Evolutionary conservation across 441 rosid species (phyloP), one percentile per base, ranked within the genome.

Genomic region (Erodium texanum): DNA sequence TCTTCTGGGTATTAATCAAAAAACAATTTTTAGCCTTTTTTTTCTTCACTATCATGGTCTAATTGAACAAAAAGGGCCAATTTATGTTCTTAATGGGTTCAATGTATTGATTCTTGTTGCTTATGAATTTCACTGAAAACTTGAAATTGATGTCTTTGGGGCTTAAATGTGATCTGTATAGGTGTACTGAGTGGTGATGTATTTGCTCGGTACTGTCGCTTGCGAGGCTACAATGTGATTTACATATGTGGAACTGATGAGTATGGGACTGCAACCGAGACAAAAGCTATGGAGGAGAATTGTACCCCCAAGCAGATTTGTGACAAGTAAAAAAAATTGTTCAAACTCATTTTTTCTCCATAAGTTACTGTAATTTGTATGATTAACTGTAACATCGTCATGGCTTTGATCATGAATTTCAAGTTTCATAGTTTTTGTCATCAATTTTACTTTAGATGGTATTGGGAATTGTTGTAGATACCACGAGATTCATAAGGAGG

Each of bases 241-340:
- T 93, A 91, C 64, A 82, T 93, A 0, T 93, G 99, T 14, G 99
- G 97, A 15, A 89, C 96, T 0, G 99, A 93, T 76, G 97, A 93
- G 80, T 93, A 93, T n/a, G 99, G 99, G 19, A 93, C 99, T 3
- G 96, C 99, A 5, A 93, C 99, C 0, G 99, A 93, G 83, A 93
- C 96, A 7, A 91, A 93, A 78, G 99, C 99, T 24, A 24, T 91
- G 79, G 97, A 93, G 79, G 99, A 93, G 82, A 89, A 88, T 36
- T 87, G 90, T 68, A 71, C 89, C 0, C 99, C 99, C 0, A 82
- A 87, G 74, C 79, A 91, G 77, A 93, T 93, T 59, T 91, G 99
- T 70, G 96, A 91, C 86, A 93, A 93, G 99, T 93, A 85, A 69
- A 6, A 5, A 34, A n/a, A n/a, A n/a, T n/a, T 32, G 15, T 64